A percentile compares a stretch with the other conserved stretches of the same genome.
These are phyloP conservation scores for Naegleria fowleri DNA, from an alignment of 208 protist species.

Conservation along the genomic window DNA sequence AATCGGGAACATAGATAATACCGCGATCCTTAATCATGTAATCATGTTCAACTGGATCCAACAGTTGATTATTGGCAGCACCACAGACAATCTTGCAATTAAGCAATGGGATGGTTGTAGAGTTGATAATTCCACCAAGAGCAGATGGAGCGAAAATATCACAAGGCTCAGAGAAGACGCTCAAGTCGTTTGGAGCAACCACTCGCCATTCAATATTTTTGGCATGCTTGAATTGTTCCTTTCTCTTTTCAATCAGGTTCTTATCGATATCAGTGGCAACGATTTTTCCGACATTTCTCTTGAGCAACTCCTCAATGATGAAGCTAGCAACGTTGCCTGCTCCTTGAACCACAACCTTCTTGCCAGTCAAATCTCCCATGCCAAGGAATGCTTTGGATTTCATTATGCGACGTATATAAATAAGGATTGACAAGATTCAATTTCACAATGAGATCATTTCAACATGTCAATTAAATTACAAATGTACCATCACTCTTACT, in stretches of 20 bases:
- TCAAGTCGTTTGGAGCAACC: not conserved
- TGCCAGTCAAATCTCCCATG: not conserved
- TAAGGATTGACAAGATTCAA: no score
- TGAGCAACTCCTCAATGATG: not conserved
- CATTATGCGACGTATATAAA: no score
- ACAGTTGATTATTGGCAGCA: slow-evolving; percentile 16
- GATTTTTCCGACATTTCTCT: not conserved
- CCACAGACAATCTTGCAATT: not conserved
- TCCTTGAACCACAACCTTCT: slow-evolving; percentile 8
- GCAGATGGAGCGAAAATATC: not conserved
- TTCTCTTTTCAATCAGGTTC: not conserved
- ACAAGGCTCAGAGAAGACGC: not conserved
- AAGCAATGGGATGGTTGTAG: not conserved
- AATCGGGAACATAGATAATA: slow-evolving; percentile 20
- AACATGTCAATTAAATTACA: no score
- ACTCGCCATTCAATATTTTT: not conserved
- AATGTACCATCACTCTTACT: no score
- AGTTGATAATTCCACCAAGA: not conserved
- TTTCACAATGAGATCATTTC: no score
- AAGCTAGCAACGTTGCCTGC: not conserved
- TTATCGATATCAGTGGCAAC: not conserved
- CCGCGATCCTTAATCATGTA: not conserved
- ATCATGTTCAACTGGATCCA: not conserved
- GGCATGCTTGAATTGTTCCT: not conserved
- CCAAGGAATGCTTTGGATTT: not conserved